Evolutionary conservation across 2,329 filamentous ascomycete genomes (phyloP), one percentile per base, ranked within the genome.

Genomic region (Phoma sp.): DNA sequence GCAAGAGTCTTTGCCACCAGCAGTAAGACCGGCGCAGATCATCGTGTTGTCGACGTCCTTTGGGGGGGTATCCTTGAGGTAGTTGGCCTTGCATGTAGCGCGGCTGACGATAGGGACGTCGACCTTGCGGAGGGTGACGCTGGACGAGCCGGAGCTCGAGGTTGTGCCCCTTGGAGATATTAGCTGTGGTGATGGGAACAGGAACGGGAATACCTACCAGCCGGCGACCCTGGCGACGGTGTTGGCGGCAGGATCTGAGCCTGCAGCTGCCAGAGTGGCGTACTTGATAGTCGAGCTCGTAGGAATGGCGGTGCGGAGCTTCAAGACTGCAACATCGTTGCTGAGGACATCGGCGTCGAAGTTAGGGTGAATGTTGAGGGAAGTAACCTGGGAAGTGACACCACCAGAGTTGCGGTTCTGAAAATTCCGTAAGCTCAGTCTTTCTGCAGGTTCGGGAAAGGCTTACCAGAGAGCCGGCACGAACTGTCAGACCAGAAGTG

Each of bases 1-100:
- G 65, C 67, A 69, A 31, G 65, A 68, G 60, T 69, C 67, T 54
- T 61, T 63, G 44, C 65, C 67, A 51, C 65, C 65, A n/a, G 43
- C 39, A 3, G 53, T 12, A 12, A 49, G 6, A 32, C 62, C 67
- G 21, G 67, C 67, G 43, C 67, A 69, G 52, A 64, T 56, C 67
- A 69, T 69, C 54, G 57, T 50, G 58, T 31, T 15, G 13, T 19
- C 24, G 36, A 38, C 36, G 12, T 8, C n/a, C 43, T 47, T 38
- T 7, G 43, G 43, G 0, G 43, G 50, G 1, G 15, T 15, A 22
- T 52, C 43, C 15, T n/a, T 17, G 47, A 40, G 38, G 51, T 71
- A 66, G 31, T 55, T 31, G 24, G 60, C 15, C n/a, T 53, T 31
- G 62, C 68, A 71, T 19, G 29, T 47, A 24, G 58, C 15, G 53